Evolutionary conservation across 176 grass and related monocot species (phyloP).

Genomic region (Aechmea fasciata): DNA sequence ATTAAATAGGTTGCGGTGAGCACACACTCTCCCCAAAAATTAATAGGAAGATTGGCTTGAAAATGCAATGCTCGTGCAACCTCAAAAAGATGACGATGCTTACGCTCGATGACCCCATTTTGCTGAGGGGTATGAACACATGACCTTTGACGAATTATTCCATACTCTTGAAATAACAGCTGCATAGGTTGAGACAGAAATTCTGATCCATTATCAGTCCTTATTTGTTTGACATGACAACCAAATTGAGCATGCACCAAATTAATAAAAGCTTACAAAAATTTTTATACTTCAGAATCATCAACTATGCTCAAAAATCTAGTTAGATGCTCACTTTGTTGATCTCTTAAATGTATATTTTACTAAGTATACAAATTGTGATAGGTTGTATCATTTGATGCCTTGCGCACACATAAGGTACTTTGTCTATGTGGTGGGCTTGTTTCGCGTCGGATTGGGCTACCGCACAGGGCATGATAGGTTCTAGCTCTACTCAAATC

Average conservation of each 20-base stretch:
- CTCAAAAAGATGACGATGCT: conserved; percentile 8
- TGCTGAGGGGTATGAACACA: conserved; percentile 7
- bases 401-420: no score
- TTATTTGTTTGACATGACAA: not conserved
- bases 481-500: no score
- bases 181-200: conserved; percentile 1
- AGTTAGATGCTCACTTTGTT: no score
- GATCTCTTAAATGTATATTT: no score
- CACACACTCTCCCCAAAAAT: conserved; percentile 14
- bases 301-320: no score
- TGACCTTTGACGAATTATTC: not conserved
- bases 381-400: no score
- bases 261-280: not conserved
- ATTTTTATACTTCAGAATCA: not conserved
- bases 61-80: not conserved
- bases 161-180: not conserved
- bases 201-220: not conserved
- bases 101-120: not conserved
- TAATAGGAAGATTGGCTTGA: not conserved
- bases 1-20: conserved; percentile 9
- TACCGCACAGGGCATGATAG: no score
- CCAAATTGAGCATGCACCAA: not conserved
- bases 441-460: no score
- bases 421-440: no score
- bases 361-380: no score